Percentiles rank a stretch among this genome's conserved stretches.
Conservation (phyloP, 805 yeast species). For the Lipomyces sp. region DNA sequence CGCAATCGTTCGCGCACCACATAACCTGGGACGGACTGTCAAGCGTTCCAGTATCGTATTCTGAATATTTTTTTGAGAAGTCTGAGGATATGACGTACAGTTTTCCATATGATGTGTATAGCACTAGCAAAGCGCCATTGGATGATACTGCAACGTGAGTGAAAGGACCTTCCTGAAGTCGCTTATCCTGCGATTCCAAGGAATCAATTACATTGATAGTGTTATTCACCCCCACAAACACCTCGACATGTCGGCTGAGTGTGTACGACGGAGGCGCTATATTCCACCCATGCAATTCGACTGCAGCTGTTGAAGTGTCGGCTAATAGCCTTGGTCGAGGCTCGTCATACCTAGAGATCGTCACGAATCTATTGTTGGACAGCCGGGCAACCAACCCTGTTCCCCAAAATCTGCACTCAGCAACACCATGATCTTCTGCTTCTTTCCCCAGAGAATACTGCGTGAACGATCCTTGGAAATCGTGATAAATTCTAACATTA, state of each 20-base stretch:
- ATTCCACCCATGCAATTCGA: conserved; percentile 43
- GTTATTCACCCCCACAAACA: conserved; percentile 39
- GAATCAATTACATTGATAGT: conserved; percentile 40
- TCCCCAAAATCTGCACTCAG: conserved; percentile 50
- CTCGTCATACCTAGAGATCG: conserved; percentile 50
- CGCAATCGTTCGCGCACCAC: conserved; percentile 90
- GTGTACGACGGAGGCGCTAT: conserved; percentile 41
- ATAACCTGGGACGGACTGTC: conserved; percentile 53
- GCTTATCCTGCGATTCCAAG: conserved; percentile 47
- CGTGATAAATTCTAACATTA: conserved; percentile 61
- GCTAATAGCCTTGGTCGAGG: conserved; percentile 41
- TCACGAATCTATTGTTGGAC: conserved; percentile 50
- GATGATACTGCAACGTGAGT: conserved; percentile 54
- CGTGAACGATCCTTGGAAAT: conserved; percentile 68
- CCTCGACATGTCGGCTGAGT: conserved; percentile 42
- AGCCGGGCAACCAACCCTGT: conserved; percentile 54
- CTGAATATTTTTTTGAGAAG: conserved; percentile 53
- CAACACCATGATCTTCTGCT: conserved; percentile 46
- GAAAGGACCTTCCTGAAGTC: conserved; percentile 57
- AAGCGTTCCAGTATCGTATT: conserved; percentile 50
- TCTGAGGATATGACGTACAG: conserved; percentile 58
- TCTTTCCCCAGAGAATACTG: conserved; percentile 53
- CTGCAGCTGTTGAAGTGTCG: conserved; percentile 21
- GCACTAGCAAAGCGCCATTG: conserved; percentile 59
- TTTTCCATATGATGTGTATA: conserved; percentile 52